Evolutionary conservation across 768 basidiomycete genomes (phyloP).

Genomic region (Mycena amicta): DNA sequence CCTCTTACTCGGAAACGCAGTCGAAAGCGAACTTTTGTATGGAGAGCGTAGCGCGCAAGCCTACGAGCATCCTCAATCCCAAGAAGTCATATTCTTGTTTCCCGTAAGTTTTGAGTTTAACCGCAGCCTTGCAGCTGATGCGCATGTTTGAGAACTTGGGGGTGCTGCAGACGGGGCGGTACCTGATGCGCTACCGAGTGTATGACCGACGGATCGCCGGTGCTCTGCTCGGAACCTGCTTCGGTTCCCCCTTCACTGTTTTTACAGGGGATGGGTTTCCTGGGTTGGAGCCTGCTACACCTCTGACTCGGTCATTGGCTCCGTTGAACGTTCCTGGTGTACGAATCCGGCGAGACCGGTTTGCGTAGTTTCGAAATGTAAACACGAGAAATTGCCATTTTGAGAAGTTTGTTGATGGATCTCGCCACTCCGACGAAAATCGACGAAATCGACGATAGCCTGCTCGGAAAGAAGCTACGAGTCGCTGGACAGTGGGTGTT

Average conservation of each 20-base stretch:
- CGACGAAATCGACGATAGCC: constrained; percentile 37
- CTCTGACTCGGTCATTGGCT: not conserved
- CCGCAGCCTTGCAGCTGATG: not conserved
- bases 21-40: constrained; percentile 10
- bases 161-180: constrained; percentile 65
- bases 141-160: constrained; percentile 58
- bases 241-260: not conserved
- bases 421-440: constrained; percentile 48
- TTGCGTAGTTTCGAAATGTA: not conserved
- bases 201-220: constrained; percentile 45
- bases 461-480: constrained; percentile 56
- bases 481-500: constrained; percentile 59
- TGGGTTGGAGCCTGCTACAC: not conserved
- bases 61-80: not conserved
- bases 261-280: not conserved
- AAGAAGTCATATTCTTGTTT: not conserved
- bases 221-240: not conserved
- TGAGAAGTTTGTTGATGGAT: constrained; percentile 32
- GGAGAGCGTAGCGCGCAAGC: not conserved
- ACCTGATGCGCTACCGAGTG: constrained; percentile 70
- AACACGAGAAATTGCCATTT: not conserved
- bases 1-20: not conserved
- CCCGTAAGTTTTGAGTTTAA: constrained; percentile 1
- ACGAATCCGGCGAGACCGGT: no score
- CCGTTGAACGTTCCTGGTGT: not conserved